Evolutionary conservation across 2,329 filamentous ascomycete species (phyloP), one percentile per base, ranked within the genome.

Genomic region (Penicillium concentricum): DNA sequence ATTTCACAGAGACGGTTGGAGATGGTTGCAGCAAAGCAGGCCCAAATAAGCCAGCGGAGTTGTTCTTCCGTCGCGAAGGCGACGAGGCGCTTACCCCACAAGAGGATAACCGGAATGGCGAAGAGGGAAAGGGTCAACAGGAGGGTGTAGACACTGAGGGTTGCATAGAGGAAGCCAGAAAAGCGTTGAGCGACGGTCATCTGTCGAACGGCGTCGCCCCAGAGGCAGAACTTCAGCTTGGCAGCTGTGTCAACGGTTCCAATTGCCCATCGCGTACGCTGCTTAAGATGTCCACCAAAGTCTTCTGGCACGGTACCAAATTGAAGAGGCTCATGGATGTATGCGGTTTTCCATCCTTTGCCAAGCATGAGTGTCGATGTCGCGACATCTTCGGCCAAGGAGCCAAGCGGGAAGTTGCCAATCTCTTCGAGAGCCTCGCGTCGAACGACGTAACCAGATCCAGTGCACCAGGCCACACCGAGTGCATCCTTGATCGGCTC

Each of bases 391-490:
- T 88, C 85, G 5, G 83, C 81, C 8, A 87, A 72, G 5, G 82
- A 85, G 15, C 80, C 83, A 1, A 82, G 77, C 0, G 84, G 85
- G 60, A 85, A 87, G 62, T 84, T 83, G 62, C 84, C 85, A 58
- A 87, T 86, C 20, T 82, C 77, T 18, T 84, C 81, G 4, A 88
- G 74, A 6, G 85, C 85, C 51, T 79, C 72, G n/a, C 84, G 82
- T 4, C 84, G 82, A 28, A 81, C 78, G 5, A 84, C 73, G 61
- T 85, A 87, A 7, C 85, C 85, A 5, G 84, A 87, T 5, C 85
- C 85, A n/a, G 82, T 84, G 63, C 84, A 86, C 80, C 84, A 85
- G n/a, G 84, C 84, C 5, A 84, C 81, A 71, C 74, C 75, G 28
- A 76, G 67, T 0, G 72, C 71, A 57, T 81, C 78, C 58, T 79